A percentile compares a stretch with the other conserved stretches of the same genome.
These are phyloP conservation scores for Mycena venus DNA, from an alignment of 768 basidiomycete species.

Conservation along the genomic window DNA sequence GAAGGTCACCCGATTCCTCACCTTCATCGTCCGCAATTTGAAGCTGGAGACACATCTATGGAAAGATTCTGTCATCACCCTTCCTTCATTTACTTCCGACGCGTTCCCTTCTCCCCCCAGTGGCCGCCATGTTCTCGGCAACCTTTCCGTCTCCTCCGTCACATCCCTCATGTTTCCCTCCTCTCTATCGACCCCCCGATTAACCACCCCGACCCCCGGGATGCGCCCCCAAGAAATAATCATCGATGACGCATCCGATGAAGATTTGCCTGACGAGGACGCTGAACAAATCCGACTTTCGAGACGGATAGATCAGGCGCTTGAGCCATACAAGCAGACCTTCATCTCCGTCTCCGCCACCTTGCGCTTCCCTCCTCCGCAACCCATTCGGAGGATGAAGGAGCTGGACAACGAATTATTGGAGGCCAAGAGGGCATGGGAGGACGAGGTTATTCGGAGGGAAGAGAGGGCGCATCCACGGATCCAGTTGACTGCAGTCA, in stretches of 20 bases:
- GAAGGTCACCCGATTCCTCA: slow-evolving; percentile 92
- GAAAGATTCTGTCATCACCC: slow-evolving; percentile 88
- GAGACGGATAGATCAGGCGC: slow-evolving; percentile 81
- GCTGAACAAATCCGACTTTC: slow-evolving; percentile 79
- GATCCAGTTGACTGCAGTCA: slow-evolving; percentile 59
- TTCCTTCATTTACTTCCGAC: slow-evolving; percentile 75
- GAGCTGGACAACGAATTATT: slow-evolving; percentile 86
- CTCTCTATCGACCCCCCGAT: slow-evolving; percentile 45
- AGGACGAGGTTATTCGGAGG: slow-evolving; percentile 85
- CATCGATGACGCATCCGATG: slow-evolving; percentile 51
- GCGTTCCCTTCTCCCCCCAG: slow-evolving; percentile 67
- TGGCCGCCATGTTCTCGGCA: slow-evolving; percentile 35
- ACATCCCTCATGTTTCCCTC: slow-evolving; percentile 44
- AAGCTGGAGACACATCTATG: slow-evolving; percentile 95
- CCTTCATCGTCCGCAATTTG: slow-evolving; percentile 92
- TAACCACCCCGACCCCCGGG: slow-evolving; percentile 42
- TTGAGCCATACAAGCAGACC: slow-evolving; percentile 87
- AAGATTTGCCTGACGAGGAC: slow-evolving; percentile 76
- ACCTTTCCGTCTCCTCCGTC: slow-evolving; percentile 39
- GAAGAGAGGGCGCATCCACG: slow-evolving; percentile 72
- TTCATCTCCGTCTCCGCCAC: slow-evolving; percentile 96
- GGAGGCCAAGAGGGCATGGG: slow-evolving; percentile 81
- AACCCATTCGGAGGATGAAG: slow-evolving; percentile 89
- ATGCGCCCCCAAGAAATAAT: slow-evolving; percentile 35
- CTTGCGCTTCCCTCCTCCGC: slow-evolving; percentile 91